Evolutionary conservation across 257 asterid genomes (phyloP).

Genomic region (Fraxinus excelsior): DNA sequence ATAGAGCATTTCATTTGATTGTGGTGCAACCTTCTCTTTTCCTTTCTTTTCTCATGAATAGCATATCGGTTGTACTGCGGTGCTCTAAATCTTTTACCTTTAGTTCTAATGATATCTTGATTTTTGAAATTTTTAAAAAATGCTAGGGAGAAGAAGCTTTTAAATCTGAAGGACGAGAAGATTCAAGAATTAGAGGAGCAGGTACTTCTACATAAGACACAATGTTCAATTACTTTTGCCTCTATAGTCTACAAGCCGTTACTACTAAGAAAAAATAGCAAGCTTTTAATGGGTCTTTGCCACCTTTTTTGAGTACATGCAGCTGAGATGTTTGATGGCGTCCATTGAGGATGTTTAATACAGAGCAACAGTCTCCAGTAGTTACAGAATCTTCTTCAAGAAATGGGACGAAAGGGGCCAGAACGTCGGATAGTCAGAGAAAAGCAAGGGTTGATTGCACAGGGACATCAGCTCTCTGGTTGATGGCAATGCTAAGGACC

Average conservation of each 20-base stretch:
- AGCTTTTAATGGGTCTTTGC: slow-evolving; percentile 16
- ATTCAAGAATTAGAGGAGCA: slow-evolving; percentile 78
- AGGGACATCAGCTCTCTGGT: not conserved
- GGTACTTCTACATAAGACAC: slow-evolving; percentile 39
- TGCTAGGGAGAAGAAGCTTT: slow-evolving; percentile 58
- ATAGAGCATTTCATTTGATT: not conserved
- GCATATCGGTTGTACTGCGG: not conserved
- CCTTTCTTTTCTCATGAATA: not conserved
- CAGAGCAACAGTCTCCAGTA: slow-evolving; percentile 30
- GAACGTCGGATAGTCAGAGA: slow-evolving; percentile 27
- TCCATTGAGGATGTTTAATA: slow-evolving; percentile 46
- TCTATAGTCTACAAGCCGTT: not conserved
- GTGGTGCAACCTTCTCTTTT: not conserved
- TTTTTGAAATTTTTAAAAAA: not conserved
- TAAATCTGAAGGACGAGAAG: slow-evolving; percentile 52
- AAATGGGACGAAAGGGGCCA: slow-evolving; percentile 28
- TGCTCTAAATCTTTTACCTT: not conserved
- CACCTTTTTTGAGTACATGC: slow-evolving; percentile 27
- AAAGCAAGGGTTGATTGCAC: slow-evolving; percentile 26
- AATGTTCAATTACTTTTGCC: slow-evolving; percentile 6
- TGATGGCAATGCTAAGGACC: not conserved
- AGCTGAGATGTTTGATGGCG: slow-evolving; percentile 60
- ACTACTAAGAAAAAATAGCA: not conserved
- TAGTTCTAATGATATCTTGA: not conserved
- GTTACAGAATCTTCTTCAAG: slow-evolving; percentile 34